Percentiles rank a stretch among this genome's conserved stretches.
phyloP scores from a whole-genome alignment of 176 grass and related monocot genomes.

The Aegilops bicornis region DNA sequence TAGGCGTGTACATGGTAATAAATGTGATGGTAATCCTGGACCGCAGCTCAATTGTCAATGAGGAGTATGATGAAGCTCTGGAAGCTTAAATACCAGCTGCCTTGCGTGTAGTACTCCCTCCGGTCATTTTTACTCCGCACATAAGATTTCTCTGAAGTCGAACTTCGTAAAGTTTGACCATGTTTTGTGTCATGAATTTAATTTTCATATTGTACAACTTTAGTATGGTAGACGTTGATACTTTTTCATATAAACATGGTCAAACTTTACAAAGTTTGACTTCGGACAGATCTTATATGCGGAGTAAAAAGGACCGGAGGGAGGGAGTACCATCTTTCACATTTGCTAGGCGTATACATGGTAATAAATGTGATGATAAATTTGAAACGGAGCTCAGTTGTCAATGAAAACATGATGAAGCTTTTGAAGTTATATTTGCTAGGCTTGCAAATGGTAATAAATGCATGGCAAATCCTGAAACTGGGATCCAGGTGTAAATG shows the following conservation, averaged over 20 bases:
- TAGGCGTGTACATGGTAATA: slow-evolving; percentile 5
- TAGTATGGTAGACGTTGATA: too few species aligned
- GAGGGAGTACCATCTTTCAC: not conserved
- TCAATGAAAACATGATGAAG: not conserved
- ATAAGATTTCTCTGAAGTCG: too few species aligned
- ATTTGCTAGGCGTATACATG: not conserved
- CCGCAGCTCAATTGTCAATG: not conserved
- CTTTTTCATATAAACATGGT: too few species aligned
- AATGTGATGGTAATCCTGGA: not conserved
- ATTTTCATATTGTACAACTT: too few species aligned
- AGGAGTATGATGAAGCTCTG: not conserved
- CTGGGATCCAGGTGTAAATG: not conserved
- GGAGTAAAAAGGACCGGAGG: too few species aligned
- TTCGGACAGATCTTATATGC: too few species aligned
- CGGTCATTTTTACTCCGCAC: too few species aligned
- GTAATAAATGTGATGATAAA: not conserved
- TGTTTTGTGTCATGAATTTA: too few species aligned
- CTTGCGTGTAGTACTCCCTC: not conserved
- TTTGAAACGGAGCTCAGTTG: not conserved
- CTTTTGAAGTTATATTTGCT: not conserved
- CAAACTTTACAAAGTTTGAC: too few species aligned
- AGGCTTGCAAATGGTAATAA: not conserved
- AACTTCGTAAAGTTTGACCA: too few species aligned
- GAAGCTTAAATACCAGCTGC: not conserved
- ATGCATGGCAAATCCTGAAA: not conserved